These are phyloP conservation scores for Cladobotryum protrusum DNA, from an alignment of 2,329 filamentous ascomycete genomes.

Conservation along the genomic window DNA sequence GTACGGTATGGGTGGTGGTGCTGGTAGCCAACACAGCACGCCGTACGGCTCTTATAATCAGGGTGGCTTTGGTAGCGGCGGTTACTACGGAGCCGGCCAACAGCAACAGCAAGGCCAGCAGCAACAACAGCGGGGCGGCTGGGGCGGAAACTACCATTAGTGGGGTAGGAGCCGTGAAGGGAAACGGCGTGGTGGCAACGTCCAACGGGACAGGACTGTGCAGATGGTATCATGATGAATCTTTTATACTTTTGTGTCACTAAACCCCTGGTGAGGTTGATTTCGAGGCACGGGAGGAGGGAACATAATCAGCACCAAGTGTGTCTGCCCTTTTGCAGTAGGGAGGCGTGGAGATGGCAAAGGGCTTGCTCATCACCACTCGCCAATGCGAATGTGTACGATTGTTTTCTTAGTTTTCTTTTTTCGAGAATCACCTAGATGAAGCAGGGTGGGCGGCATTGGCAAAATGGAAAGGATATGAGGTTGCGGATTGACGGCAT, in stretches of 20 bases:
- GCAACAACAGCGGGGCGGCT: constrained; percentile 41
- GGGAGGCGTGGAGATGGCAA: constrained; percentile 9
- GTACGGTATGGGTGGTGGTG: constrained; percentile 49
- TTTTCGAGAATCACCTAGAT: constrained; percentile 26
- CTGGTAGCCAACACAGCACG: constrained; percentile 47
- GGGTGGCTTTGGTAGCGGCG: constrained; percentile 41
- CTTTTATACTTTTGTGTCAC: constrained; percentile 11
- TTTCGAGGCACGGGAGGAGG: constrained; percentile 21
- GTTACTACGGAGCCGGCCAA: constrained; percentile 39
- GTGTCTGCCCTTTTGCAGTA: constrained; percentile 17
- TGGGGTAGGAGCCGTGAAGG: constrained; percentile 27
- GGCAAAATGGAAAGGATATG: constrained; percentile 17
- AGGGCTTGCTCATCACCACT: constrained; percentile 13
- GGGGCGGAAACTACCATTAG: constrained; percentile 56
- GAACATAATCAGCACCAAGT: constrained; percentile 27
- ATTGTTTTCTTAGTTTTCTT: constrained; percentile 24
- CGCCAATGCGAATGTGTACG: constrained; percentile 30
- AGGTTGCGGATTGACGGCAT: constrained; percentile 15
- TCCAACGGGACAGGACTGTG: background rate
- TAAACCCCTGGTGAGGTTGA: constrained; percentile 13
- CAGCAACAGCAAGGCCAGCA: constrained; percentile 32
- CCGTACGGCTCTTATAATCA: constrained; percentile 49
- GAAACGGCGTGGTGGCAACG: constrained; percentile 15
- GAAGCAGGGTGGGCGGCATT: constrained; percentile 25
- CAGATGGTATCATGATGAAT: background rate